Conservation (phyloP, 176 grass and related monocot genomes). For the Rhynchospora tenuis region DNA sequence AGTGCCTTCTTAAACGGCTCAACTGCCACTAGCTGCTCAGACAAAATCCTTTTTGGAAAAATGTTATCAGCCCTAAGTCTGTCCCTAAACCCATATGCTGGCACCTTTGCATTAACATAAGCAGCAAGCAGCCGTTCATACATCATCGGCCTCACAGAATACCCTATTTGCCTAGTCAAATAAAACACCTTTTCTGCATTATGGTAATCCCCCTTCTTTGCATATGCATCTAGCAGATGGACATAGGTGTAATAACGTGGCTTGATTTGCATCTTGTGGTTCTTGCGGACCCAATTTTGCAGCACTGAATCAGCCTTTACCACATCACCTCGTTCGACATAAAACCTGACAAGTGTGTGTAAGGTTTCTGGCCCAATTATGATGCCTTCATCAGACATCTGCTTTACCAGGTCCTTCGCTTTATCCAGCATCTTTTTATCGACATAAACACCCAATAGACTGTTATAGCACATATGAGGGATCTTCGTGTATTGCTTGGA, state of each 20-base stretch:
- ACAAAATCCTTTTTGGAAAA: conserved; percentile 10
- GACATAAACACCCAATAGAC: conserved; percentile 54
- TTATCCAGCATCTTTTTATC: conserved; percentile 46
- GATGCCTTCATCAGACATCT: conserved; percentile 37
- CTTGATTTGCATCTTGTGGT: conserved; percentile 15
- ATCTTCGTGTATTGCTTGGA: conserved; percentile 10
- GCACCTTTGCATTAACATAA: conserved; percentile 46
- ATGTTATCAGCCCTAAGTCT: conserved; percentile 51
- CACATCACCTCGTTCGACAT: conserved; percentile 41
- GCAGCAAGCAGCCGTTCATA: conserved; percentile 50
- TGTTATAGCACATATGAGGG: conserved; percentile 32
- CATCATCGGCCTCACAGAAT: conserved; percentile 22
- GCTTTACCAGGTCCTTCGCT: conserved; percentile 50
- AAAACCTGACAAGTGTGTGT: conserved; percentile 53
- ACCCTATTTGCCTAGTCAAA: conserved; percentile 21
- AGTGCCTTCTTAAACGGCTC: conserved; percentile 16
- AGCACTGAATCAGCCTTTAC: conserved; percentile 51
- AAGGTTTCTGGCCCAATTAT: conserved; percentile 27
- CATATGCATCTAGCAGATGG: conserved; percentile 46
- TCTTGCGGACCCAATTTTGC: conserved; percentile 29
- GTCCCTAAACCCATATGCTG: conserved; percentile 45
- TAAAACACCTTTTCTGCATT: conserved; percentile 61
- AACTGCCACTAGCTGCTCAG: conserved; percentile 12
- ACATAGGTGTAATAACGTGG: conserved; percentile 46
- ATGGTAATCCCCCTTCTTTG: conserved; percentile 56